Evolutionary conservation across 2,329 filamentous ascomycete genomes (phyloP).

Genomic region (Aspergillus sp.): DNA sequence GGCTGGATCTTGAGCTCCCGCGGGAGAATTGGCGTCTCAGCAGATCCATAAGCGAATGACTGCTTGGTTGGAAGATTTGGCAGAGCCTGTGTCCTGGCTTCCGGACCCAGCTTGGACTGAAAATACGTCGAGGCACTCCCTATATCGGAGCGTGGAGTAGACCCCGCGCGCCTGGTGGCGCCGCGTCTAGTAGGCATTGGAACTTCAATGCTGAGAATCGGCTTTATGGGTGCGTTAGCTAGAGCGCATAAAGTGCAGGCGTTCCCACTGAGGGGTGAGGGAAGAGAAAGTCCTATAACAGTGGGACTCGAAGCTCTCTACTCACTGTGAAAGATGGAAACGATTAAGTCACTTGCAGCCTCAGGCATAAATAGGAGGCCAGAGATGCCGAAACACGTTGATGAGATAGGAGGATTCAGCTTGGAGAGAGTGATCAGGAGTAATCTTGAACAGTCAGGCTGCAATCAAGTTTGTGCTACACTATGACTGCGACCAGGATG

Average conservation of each 20-base stretch:
- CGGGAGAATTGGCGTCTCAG: conserved; percentile 38
- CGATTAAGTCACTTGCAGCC: not conserved
- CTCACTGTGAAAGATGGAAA: not conserved
- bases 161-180: conserved; percentile 20
- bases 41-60: conserved; percentile 46
- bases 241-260: not conserved
- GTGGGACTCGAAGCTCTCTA: not conserved
- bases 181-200: conserved; percentile 31
- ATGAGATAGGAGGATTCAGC: not conserved
- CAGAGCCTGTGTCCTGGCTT: conserved; percentile 28
- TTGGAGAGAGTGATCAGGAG: not conserved
- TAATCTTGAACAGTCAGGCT: not conserved
- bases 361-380: not conserved
- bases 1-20: conserved; percentile 35
- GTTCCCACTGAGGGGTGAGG: not conserved
- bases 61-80: conserved; percentile 42
- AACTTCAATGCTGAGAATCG: not conserved
- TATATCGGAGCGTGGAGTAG: conserved; percentile 13
- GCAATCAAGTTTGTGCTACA: not conserved
- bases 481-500: not conserved
- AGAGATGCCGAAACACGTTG: not conserved
- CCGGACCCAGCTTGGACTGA: conserved; percentile 22
- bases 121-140: conserved; percentile 16
- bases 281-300: not conserved
- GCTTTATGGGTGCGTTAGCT: not conserved